phyloP scores from a whole-genome alignment of 257 asterid species.

The Solanum appendiculatum region DNA sequence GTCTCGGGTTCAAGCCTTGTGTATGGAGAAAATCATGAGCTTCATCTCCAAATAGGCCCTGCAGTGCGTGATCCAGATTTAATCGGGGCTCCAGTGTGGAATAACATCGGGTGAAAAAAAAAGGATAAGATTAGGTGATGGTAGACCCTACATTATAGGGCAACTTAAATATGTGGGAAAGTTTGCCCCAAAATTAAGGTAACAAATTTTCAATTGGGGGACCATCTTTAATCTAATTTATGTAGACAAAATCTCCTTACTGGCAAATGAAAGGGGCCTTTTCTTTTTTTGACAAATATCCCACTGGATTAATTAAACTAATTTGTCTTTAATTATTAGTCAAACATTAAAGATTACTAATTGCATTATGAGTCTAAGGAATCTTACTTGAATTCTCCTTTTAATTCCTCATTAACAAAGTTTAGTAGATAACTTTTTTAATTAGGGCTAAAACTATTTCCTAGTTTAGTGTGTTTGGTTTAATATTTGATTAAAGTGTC shows the following conservation, averaged over 20 bases:
- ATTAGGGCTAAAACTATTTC: background rate
- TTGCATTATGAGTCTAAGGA: background rate
- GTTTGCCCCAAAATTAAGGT: conserved; percentile 18
- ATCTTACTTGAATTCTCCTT: background rate
- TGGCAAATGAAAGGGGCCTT: conserved; percentile 1
- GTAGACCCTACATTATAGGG: background rate
- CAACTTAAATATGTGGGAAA: conserved; percentile 5
- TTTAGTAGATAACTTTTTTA: background rate
- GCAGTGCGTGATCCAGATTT: too few species aligned
- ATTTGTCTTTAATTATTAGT: background rate
- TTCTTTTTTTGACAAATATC: background rate
- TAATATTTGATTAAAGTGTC: background rate
- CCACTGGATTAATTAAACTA: background rate
- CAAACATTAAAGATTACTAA: background rate
- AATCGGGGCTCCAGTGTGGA: background rate
- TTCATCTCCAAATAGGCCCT: fast-evolving
- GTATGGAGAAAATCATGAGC: too few species aligned
- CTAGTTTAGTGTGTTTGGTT: background rate
- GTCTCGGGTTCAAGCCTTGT: too few species aligned
- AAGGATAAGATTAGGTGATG: background rate
- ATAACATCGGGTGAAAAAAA: too few species aligned
- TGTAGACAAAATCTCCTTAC: background rate
- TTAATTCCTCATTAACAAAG: background rate
- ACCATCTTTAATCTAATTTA: conserved; percentile 13
- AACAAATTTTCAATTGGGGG: conserved; percentile 5